Base-by-base conservation (phyloP, 1,139 yeast genomes). In the Blastobotrys serpentis region DNA sequence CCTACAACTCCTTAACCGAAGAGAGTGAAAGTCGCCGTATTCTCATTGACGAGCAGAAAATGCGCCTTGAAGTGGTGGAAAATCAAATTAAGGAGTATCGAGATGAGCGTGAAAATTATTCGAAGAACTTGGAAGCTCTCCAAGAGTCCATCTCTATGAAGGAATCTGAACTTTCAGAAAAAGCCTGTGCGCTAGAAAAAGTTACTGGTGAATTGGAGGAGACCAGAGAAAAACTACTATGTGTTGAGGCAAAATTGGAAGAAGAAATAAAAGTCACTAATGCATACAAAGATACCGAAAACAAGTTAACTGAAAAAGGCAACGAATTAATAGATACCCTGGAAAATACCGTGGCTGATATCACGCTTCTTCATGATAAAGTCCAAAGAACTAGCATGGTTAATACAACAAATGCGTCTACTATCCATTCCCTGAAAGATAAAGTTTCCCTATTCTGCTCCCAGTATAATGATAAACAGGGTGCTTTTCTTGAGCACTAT, bases 21-120 rank as follows among this genome's bases (percentile, higher is more conserved):
- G 73, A 72, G 49, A 68, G 66, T 54, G 75, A 70, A 58, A 73
- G 72, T 58, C 63, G 72, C 30, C 58, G 67, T 32, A 65, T 71
- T 3, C 63, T 66, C 44, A 64, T 70, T 6, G 71, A 68, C 7
- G 78, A 74, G 36, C 76, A 72, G 54, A 69, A 70, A 46, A 60
- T 67, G 32, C 67, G 70, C 45, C 65, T 72, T 3, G 66, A 63
- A 26, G 68, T 66, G 6, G 59, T 73, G 43, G 74, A 72, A 44
- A 69, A 65, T 39, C 73, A 71, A 51, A 58, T 70, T 11, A 33
- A 44, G 25, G 49, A 50, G 13, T 42, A 51, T 4, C 63, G 60
- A 34, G 44, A 29, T 8, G 44, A 48, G 40, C 34, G 49, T n/a
- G 56, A 54, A 13, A 29, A 18, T 3, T 47, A 42, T 37, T 47